Evolutionary conservation across 2,329 filamentous ascomycete genomes (phyloP), one percentile per base, ranked within the genome.

Genomic region (Pseudogymnoascus sp.): DNA sequence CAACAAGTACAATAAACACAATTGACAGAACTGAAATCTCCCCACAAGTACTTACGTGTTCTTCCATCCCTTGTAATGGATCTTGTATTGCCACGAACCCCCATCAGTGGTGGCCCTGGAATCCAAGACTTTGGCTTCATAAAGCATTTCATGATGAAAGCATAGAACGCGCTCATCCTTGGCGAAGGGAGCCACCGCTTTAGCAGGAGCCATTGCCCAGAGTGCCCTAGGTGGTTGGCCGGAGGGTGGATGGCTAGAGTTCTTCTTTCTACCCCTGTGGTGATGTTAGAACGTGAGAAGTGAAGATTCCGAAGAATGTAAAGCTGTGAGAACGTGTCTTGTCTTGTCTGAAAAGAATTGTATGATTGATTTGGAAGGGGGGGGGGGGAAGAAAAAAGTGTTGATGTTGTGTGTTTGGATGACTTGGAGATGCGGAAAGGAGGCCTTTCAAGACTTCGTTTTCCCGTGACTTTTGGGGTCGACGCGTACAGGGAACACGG

Each of bases 41-140:
- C 18, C 40, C 10, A 14, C 23, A 21, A 10, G 40, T 44, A 86
- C 86, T 78, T 79, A 90, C 82, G 92, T 97, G 75, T 93, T 92
- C 81, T 99, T 99, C 94, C 94, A 99, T 72, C 94, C 94, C 77
- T 97, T 97, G 80, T 99, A 99, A 77, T 99, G 94, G 63, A 99
- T 90, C 73, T 90, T 90, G 79, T 96, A 99, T 74, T 91, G 86
- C 73, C 86, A 92, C 35, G 88, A 85, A 65, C 87, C 78, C 18
- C 77, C 88, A 72, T 88, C 87, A 50, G 87, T 84, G 50, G 87
- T 84, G 71, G 82, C 80, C 69, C 82, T 85, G 33, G 90, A 82
- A 67, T 97, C 92, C 67, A 96, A 84, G 61, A 99, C 88, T 78
- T 97, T 97, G 68, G 94, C 94, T 77, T 99, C 94, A 74, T 99